Percentiles rank a stretch among this genome's conserved stretches.
Conservation (phyloP, 192 early-diverging fungal species). For the Glomus cerebriforme region DNA sequence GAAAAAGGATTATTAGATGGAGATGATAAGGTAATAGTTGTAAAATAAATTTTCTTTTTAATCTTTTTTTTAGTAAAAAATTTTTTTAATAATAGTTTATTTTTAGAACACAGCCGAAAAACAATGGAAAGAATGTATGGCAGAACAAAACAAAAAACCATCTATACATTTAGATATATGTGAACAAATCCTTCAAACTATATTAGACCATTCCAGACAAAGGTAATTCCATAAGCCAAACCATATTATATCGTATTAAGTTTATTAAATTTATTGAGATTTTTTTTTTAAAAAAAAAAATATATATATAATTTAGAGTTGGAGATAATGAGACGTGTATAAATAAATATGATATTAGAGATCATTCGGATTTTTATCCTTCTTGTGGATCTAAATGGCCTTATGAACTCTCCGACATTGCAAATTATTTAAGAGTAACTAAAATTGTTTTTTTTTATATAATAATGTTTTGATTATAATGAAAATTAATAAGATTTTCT, state of each 20-base stretch:
- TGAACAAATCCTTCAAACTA: conserved; percentile 38
- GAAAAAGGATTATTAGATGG: conserved; percentile 35
- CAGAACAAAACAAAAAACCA: conserved; percentile 30
- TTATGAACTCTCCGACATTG: conserved; percentile 48
- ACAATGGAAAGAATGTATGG: conserved; percentile 40
- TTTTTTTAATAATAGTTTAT: neutral
- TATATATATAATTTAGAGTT: neutral
- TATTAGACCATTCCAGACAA: neutral
- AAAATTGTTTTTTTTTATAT: neutral
- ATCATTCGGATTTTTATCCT: conserved; percentile 44
- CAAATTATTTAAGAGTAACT: conserved; percentile 54
- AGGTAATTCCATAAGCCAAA: neutral
- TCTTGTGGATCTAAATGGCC: conserved; percentile 60
- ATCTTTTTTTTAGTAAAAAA: neutral
- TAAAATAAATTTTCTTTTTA: neutral
- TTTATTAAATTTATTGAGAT: neutral
- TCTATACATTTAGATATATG: conserved; percentile 41
- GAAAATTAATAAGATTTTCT: neutral
- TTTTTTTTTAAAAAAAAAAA: too few relatives aligned
- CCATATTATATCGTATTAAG: neutral
- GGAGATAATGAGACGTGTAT: conserved; percentile 41
- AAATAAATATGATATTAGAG: conserved; percentile 61
- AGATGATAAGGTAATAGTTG: conserved; percentile 34
- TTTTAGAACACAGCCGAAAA: conserved; percentile 10
- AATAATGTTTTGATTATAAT: too few relatives aligned